phyloP scores from a whole-genome alignment of 148 eudicot species.

The Vaccinium macrocarpon region DNA sequence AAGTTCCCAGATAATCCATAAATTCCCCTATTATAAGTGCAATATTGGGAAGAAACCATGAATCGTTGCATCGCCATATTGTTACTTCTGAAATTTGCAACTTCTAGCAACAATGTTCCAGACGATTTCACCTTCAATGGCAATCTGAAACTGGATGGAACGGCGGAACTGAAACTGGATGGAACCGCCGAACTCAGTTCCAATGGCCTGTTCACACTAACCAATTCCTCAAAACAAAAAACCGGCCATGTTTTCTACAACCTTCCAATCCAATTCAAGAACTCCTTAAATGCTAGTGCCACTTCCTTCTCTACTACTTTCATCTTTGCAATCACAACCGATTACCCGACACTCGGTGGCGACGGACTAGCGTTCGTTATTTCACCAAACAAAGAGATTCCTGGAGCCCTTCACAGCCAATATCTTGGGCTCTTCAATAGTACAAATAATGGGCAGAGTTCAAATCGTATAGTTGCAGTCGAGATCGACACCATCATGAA shows the following conservation, averaged over 20 bases:
- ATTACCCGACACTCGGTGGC: neutral
- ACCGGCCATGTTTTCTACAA: neutral
- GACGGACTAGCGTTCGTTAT: conserved; percentile 24
- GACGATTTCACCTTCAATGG: neutral
- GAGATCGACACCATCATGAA: conserved; percentile 22
- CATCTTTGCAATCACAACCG: neutral
- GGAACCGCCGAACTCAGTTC: neutral
- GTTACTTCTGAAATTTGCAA: neutral
- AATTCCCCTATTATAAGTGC: no score
- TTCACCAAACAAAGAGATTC: conserved; percentile 15
- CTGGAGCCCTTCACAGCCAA: neutral
- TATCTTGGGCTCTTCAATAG: conserved; percentile 22
- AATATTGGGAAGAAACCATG: no score
- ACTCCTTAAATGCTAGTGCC: neutral
- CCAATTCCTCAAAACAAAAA: no score
- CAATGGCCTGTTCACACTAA: neutral
- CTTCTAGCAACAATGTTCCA: no score
- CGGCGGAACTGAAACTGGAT: neutral
- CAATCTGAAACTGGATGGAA: neutral
- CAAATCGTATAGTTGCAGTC: conserved; percentile 21
- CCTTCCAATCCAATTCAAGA: conserved; percentile 4
- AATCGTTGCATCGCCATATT: no score
- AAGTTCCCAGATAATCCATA: no score
- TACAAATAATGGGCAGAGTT: neutral
- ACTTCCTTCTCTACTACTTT: neutral